Base-by-base conservation (phyloP, 192 early-diverging fungal species). In the Backusella mclennaniae region DNA sequence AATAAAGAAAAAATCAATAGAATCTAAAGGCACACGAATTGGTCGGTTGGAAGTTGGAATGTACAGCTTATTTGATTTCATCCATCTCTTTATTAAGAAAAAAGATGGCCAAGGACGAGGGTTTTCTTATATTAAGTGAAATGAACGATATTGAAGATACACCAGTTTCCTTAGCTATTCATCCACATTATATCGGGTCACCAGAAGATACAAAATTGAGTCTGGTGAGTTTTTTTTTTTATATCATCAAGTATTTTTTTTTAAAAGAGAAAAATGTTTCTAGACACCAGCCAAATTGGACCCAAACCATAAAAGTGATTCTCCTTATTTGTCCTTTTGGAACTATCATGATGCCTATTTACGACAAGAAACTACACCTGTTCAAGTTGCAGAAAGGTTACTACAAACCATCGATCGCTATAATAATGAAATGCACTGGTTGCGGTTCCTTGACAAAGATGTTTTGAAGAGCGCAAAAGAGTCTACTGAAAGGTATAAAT, bases 401-500 rank as follows among this genome's bases (percentile, higher is more conserved):
- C 6, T 87, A 4, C 66, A 66, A 0, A 35, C 35, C 1, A 53
- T 85, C 11, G 23, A 63, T 11, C 44, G 82, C 0, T 68, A 75
- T 33, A 80, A 12, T 42, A 76, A 69, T 21, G 73, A 38, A 35
- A 49, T 71, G 46, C 49, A 82, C 59, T 44, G 63, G 35, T 53
- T 85, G 14, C 56, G 73, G 36, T n/a, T 39, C 44, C 82, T 76
- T 41, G 46, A 79, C 14, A 38, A 74, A 35, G 84, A 88, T 5
- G 77, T 85, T 29, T 41, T 87, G 1, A 67, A 75, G 21, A 89
- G 91, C 70, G 91, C 91, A 1, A 69, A 73, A 17, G 87, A 52
- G 15, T 93, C 90, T 12, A 87, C 88, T 12, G 73, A 68, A 3
- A 80, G 94, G 38, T 92, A 94, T 74, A 52, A 71, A 19, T 53